Evolutionary conservation across 371 early-diverging fungal genomes (phyloP), one percentile per base, ranked within the genome.

Genomic region (Coelomomyces lativittatus): DNA sequence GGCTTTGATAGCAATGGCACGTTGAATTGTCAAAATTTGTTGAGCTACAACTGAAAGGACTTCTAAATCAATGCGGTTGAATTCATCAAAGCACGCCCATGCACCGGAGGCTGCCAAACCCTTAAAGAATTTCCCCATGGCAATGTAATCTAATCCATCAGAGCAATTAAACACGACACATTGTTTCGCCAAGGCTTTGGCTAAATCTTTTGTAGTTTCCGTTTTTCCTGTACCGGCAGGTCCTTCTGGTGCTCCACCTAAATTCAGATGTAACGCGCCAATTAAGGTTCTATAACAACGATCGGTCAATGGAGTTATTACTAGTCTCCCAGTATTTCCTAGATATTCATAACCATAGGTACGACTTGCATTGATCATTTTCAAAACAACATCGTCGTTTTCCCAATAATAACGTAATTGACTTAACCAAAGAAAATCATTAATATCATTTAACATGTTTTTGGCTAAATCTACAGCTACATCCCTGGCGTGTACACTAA

Each of bases 21-120:
- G 70, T 46, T 70, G 73, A 32, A 72, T 72, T 4, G 67, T 70
- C 8, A 55, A 63, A 39, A 75, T 66, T 52, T 75, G 72, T 44
- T 72, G 72, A 0, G 72, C 70, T 47, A 75, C 69, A 23, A 75
- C 72, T 39, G 66, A 63, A n/a, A 75, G 52, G 37, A 49, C 32
- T 50, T 70, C 65, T 45, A 66, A 62, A 46, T 72, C 70, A 49
- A 75, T 67, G n/a, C 76, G 59, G 52, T 75, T 75, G 54, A 75
- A 75, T 48, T 75, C 76, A 52, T 75, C 76, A 51, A 75, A 75
- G 47, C 76, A 75, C 1, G 70, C 70, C 76, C 76, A 75, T 0
- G 71, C 72, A 12, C 72, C 72, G 12, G 63, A 55, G 10, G 65
- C 56, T 1, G 70, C 70, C 9, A 75, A 52, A 11, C 70, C 76